Evolutionary conservation across 1,284 basidiomycete species (phyloP), one percentile per base, ranked within the genome.

Genomic region (Apiotrichum sp.): DNA sequence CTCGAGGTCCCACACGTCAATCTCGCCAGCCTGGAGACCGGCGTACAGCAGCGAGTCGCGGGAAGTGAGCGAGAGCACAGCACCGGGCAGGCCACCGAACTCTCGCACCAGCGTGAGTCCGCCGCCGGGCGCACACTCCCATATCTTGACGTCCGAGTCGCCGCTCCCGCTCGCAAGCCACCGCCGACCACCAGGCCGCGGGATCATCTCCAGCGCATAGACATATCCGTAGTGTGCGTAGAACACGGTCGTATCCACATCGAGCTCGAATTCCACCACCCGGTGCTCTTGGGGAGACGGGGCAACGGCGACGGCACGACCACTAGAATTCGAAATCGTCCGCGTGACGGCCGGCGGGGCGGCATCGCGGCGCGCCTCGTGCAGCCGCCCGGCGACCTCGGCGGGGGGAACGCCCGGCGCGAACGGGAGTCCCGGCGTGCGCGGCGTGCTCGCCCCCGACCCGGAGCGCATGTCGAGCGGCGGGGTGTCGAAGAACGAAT

Each of bases 161-260:
- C 93, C 93, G 58, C 88, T 87, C 11, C 91, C 91, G 4, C 89
- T 90, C 8, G 87, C 81, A 11, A 93, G 80, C 62, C 85, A 82
- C 9, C 81, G 75, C 22, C 67, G 72, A 6, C 77, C 77, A 29
- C 79, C 78, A 1, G 59, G 62, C 50, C 65, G 63, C n/a, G 56
- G 46, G 35, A 76, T 69, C 38, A 86, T 76, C 1, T 83, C 78
- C 80, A 97, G 85, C 63, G 88, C 90, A 70, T 97, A 97, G 13
- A 97, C 82, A 70, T 98, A 98, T 9, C 93, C 93, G 72, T 85
- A 92, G 73, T 98, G 93, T 1, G 93, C 93, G 2, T 88, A 88
- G 63, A 88, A 85, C 36, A 91, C 79, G 16, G 89, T 85, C 63
- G 88, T 87, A 52, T 78, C 78, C 10, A 82, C 78, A 4, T 84